Conservation (phyloP, 805 yeast genomes). For the Diddensiella caesifluorescens region DNA sequence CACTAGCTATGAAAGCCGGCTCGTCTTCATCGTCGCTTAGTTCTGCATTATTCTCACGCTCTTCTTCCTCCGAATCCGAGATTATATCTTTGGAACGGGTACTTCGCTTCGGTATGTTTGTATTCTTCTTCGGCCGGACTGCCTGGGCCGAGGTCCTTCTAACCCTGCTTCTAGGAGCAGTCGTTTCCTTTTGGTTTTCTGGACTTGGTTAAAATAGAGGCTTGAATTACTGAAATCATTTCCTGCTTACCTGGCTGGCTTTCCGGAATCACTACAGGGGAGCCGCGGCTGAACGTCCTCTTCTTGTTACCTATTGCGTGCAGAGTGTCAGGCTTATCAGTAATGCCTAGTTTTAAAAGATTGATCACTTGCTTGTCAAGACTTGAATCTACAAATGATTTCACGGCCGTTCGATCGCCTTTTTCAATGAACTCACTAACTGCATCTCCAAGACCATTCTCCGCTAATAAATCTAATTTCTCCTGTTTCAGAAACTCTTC, state of each 20-base stretch:
- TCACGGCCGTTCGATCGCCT: constrained; percentile 72
- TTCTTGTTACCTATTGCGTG: constrained; percentile 6
- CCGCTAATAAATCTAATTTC: constrained; percentile 65
- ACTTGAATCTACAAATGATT: constrained; percentile 35
- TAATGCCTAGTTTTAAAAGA: constrained; percentile 21
- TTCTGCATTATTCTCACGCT: neutral
- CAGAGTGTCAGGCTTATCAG: constrained; percentile 10
- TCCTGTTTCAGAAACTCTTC: constrained; percentile 57
- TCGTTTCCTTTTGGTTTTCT: too few relatives aligned
- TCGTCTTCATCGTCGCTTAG: constrained; percentile 7
- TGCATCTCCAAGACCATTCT: constrained; percentile 67
- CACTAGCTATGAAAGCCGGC: constrained; percentile 2
- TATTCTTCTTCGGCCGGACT: too few relatives aligned
- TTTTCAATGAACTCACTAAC: constrained; percentile 68
- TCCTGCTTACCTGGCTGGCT: too few relatives aligned
- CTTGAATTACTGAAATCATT: too few relatives aligned
- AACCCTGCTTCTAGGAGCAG: too few relatives aligned
- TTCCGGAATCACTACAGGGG: too few relatives aligned
- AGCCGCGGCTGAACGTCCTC: too few relatives aligned
- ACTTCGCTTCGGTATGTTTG: neutral
- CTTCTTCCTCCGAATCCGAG: neutral
- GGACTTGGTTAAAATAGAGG: too few relatives aligned
- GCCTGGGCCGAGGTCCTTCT: too few relatives aligned
- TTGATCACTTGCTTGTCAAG: constrained; percentile 25
- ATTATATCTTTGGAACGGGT: neutral